phyloP scores from a whole-genome alignment of 495 filamentous ascomycete species.

The Trichocladium uniseriatum region DNA sequence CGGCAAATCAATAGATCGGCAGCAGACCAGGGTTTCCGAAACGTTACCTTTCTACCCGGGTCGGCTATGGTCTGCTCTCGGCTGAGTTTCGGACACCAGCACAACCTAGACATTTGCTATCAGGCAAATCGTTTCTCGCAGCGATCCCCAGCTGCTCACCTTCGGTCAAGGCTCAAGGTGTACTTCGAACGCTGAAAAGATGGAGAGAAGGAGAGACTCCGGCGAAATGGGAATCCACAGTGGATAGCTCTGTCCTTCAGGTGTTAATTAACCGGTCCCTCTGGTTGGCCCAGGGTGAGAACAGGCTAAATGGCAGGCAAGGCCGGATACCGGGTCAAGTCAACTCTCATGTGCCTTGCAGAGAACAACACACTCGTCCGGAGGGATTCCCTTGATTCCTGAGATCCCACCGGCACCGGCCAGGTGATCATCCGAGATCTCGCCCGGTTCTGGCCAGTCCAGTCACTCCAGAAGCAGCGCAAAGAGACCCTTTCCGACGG shows the following conservation, averaged over 20 bases:
- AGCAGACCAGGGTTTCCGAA: too few relatives aligned
- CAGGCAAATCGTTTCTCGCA: background rate
- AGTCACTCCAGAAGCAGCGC: too few relatives aligned
- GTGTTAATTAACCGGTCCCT: constrained; percentile 21
- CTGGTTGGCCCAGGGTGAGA: too few relatives aligned
- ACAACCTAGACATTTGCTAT: too few relatives aligned
- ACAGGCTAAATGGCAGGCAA: constrained; percentile 23
- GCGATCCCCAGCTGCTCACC: background rate
- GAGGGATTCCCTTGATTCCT: constrained; percentile 8
- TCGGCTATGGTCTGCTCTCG: too few relatives aligned
- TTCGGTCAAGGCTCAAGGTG: constrained; percentile 3
- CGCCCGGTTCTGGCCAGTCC: background rate
- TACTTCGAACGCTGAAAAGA: background rate
- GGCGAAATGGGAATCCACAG: constrained; percentile 14
- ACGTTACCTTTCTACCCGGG: too few relatives aligned
- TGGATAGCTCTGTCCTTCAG: constrained; percentile 8
- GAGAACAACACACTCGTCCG: background rate
- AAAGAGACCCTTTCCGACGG: too few relatives aligned
- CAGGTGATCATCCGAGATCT: constrained; percentile 9
- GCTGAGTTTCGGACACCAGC: too few relatives aligned
- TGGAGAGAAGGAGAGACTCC: background rate
- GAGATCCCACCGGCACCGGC: constrained; percentile 5
- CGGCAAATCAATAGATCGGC: too few relatives aligned
- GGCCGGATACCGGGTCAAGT: constrained; percentile 28
- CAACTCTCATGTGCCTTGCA: constrained; percentile 5